Evolutionary conservation across 2,329 filamentous ascomycete species (phyloP).

Genomic region (Thielaviopsis euricoi): DNA sequence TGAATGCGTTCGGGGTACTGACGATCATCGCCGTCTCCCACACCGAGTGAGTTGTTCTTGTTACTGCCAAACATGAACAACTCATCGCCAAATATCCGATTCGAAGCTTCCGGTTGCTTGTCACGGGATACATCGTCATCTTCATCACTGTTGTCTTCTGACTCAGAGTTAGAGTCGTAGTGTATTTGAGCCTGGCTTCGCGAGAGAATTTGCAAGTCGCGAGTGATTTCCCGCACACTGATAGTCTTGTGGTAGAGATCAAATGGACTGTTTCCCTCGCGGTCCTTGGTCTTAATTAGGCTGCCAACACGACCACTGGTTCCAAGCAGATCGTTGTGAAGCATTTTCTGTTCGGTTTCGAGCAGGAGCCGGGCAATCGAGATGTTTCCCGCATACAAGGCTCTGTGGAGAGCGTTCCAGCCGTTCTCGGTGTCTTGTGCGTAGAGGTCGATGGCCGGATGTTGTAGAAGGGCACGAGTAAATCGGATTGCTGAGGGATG

Average conservation of each 20-base stretch:
- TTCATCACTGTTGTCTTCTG: slow-evolving; percentile 22
- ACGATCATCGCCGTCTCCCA: slow-evolving; percentile 90
- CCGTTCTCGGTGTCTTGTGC: slow-evolving; percentile 79
- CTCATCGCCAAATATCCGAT: slow-evolving; percentile 49
- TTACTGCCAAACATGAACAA: slow-evolving; percentile 92
- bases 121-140: not conserved
- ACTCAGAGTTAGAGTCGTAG: slow-evolving; percentile 33
- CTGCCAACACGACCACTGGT: slow-evolving; percentile 48
- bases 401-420: slow-evolving; percentile 88
- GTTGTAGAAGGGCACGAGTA: slow-evolving; percentile 61
- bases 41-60: slow-evolving; percentile 80
- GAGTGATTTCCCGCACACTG: slow-evolving; percentile 50
- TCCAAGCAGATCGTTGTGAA: slow-evolving; percentile 20
- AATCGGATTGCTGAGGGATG: slow-evolving; percentile 55
- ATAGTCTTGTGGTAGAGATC: slow-evolving; percentile 86
- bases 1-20: slow-evolving; percentile 78
- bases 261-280: slow-evolving; percentile 86
- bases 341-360: slow-evolving; percentile 47
- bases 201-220: slow-evolving; percentile 10
- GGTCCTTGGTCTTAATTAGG: slow-evolving; percentile 87
- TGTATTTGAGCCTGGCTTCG: slow-evolving; percentile 12
- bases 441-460: slow-evolving; percentile 73
- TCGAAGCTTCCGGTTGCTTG: not conserved
- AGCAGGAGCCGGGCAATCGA: slow-evolving; percentile 71
- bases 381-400: slow-evolving; percentile 78